These are phyloP conservation scores for Aspergillus sp. DNA, from an alignment of 2,329 filamentous ascomycete genomes.

Conservation along the genomic window DNA sequence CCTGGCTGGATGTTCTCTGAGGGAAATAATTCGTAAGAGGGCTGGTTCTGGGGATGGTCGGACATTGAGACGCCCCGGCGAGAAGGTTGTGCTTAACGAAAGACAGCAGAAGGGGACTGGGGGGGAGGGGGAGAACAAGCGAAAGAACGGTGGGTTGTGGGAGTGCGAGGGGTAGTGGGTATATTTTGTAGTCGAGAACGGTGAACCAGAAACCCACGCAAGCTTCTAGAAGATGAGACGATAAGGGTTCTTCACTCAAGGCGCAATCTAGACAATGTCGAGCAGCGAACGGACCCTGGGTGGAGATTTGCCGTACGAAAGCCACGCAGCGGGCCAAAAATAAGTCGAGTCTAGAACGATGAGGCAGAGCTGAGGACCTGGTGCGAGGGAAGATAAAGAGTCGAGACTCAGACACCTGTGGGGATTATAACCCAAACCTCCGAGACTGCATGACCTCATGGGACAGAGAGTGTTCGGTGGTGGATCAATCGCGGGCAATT, in stretches of 20 bases:
- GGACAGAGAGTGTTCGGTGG: not conserved
- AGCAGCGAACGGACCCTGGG: conserved; percentile 3
- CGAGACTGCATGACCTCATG: conserved; percentile 2
- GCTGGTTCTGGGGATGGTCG: not conserved
- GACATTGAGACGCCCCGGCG: not conserved
- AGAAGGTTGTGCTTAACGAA: not conserved
- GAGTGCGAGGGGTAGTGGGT: not conserved
- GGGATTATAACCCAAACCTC: not conserved
- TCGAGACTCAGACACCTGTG: not conserved
- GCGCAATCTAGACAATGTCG: not conserved
- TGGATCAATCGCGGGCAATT: not conserved
- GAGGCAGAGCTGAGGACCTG: not conserved
- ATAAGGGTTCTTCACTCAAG: not conserved
- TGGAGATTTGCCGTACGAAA: not conserved
- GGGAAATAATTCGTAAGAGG: not conserved
- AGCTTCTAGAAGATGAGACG: not conserved
- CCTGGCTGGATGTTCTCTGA: not conserved
- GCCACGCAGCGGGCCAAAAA: conserved; percentile 10
- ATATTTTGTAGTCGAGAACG: not conserved
- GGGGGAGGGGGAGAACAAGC: no score
- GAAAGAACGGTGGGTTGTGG: not conserved
- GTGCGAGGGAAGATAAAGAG: not conserved
- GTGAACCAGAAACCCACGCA: not conserved
- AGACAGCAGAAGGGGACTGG: not conserved
- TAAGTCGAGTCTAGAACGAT: conserved; percentile 10